A percentile compares a stretch with the other conserved stretches of the same genome.
Evolutionary conservation across 2,329 filamentous ascomycete genomes (phyloP).

Genomic region (Aaosphaeria arxii): DNA sequence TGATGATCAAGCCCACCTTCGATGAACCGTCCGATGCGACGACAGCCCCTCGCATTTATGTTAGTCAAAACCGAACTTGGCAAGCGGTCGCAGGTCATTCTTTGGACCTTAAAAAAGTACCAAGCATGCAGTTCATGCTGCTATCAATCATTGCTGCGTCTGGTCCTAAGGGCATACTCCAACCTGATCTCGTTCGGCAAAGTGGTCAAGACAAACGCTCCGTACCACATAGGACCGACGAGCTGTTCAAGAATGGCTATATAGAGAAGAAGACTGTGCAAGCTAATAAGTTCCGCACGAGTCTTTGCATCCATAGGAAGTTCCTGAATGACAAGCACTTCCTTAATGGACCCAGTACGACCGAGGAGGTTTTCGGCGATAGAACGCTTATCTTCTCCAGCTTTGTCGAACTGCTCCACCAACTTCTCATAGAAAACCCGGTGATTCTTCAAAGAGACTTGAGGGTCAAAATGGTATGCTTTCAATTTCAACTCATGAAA

Average conservation of each 20-base stretch:
- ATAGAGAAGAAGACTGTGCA: conserved; percentile 52
- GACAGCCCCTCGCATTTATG: conserved; percentile 33
- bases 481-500: not conserved
- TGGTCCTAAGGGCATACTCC: conserved; percentile 54
- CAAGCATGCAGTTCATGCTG: conserved; percentile 54
- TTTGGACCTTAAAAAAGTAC: conserved; percentile 53
- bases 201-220: conserved; percentile 65
- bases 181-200: conserved; percentile 53
- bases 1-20: conserved; percentile 16
- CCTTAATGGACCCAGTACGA: conserved; percentile 18
- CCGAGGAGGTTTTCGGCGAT: conserved; percentile 33
- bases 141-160: conserved; percentile 58
- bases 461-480: conserved; percentile 45
- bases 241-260: conserved; percentile 57
- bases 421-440: conserved; percentile 48
- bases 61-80: conserved; percentile 58
- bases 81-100: conserved; percentile 59
- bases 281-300: conserved; percentile 50
- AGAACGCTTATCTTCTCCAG: conserved; percentile 48
- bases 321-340: conserved; percentile 41
- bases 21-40: conserved; percentile 19
- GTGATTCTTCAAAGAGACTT: conserved; percentile 54
- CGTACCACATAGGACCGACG: conserved; percentile 59
- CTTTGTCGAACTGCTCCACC: conserved; percentile 49
- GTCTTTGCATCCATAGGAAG: conserved; percentile 53